Conservation (phyloP, 2,329 filamentous ascomycete genomes). For the Whalleya microplaca region DNA sequence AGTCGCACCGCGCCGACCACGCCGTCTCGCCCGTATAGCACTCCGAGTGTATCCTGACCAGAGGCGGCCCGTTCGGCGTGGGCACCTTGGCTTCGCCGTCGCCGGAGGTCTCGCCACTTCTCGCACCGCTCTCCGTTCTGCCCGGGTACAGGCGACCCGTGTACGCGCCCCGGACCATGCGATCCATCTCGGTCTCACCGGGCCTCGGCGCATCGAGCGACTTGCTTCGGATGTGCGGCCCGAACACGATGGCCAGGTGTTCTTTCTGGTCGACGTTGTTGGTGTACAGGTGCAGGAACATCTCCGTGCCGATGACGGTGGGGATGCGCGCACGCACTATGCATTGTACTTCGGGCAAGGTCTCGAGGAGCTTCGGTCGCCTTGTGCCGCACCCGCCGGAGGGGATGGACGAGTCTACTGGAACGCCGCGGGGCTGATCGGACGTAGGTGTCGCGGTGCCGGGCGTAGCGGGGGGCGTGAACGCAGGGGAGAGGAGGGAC, state of each 20-base stretch:
- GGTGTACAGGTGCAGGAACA: slow-evolving; percentile 94
- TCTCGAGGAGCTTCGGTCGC: slow-evolving; percentile 72
- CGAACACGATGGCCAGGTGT: slow-evolving; percentile 96
- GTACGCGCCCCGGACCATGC: slow-evolving; percentile 95
- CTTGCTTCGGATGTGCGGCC: slow-evolving; percentile 76
- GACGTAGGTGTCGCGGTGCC: slow-evolving; percentile 58
- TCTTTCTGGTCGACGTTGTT: slow-evolving; percentile 95
- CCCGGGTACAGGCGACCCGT: slow-evolving; percentile 86
- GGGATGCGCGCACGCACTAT: slow-evolving; percentile 94
- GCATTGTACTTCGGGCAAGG: slow-evolving; percentile 85
- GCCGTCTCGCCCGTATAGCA: slow-evolving; percentile 99
- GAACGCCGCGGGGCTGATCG: slow-evolving; percentile 53
- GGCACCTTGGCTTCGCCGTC: no score
- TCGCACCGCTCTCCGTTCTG: slow-evolving; percentile 72
- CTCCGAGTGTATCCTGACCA: slow-evolving; percentile 95
- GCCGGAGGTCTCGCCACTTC: slow-evolving; percentile 39
- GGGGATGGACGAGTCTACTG: slow-evolving; percentile 62
- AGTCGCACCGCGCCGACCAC: slow-evolving; percentile 97
- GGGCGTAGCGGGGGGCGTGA: slow-evolving; percentile 72
- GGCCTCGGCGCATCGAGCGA: slow-evolving; percentile 71
- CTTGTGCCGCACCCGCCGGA: slow-evolving; percentile 65
- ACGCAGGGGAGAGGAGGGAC: slow-evolving; percentile 85
- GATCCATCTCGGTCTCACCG: slow-evolving; percentile 83
- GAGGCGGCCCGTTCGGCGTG: slow-evolving; percentile 53
- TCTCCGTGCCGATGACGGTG: slow-evolving; percentile 87